These are phyloP conservation scores for Pichia paraexigua DNA, from an alignment of 805 yeast genomes.

Conservation along the genomic window DNA sequence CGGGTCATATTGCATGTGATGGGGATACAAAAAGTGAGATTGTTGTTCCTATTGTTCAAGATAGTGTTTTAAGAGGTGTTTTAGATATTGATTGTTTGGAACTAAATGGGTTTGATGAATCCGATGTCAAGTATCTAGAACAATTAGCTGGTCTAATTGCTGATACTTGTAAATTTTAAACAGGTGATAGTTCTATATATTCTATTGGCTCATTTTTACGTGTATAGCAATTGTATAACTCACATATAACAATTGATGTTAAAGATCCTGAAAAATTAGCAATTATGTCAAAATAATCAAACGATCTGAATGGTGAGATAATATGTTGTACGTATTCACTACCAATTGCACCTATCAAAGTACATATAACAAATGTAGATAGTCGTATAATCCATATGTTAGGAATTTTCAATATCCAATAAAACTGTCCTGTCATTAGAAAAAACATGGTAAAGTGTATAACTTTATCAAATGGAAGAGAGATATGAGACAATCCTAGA, in stretches of 20 bases:
- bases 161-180: slow-evolving; percentile 43
- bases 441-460: slow-evolving; percentile 40
- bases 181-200: background rate
- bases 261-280: slow-evolving; percentile 24
- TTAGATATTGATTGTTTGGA: slow-evolving; percentile 77
- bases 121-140: slow-evolving; percentile 55
- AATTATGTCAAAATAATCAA: slow-evolving; percentile 31
- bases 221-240: slow-evolving; percentile 1
- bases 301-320: slow-evolving; percentile 36
- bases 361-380: slow-evolving; percentile 33
- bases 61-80: slow-evolving; percentile 55
- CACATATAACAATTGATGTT: slow-evolving; percentile 18
- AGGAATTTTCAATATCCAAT: slow-evolving; percentile 35
- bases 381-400: slow-evolving; percentile 27
- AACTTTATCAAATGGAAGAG: slow-evolving; percentile 39
- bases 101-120: slow-evolving; percentile 55
- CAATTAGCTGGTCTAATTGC: slow-evolving; percentile 46
- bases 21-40: slow-evolving; percentile 91
- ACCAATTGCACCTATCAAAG: slow-evolving; percentile 35
- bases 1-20: slow-evolving; percentile 96
- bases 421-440: slow-evolving; percentile 39
- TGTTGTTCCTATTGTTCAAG: slow-evolving; percentile 65
- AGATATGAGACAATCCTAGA: slow-evolving; percentile 44
- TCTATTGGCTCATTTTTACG: background rate
- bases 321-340: slow-evolving; percentile 42